Evolutionary conservation across 495 filamentous ascomycete species (phyloP), one percentile per base, ranked within the genome.

Genomic region (Evansstolkia leycettana): DNA sequence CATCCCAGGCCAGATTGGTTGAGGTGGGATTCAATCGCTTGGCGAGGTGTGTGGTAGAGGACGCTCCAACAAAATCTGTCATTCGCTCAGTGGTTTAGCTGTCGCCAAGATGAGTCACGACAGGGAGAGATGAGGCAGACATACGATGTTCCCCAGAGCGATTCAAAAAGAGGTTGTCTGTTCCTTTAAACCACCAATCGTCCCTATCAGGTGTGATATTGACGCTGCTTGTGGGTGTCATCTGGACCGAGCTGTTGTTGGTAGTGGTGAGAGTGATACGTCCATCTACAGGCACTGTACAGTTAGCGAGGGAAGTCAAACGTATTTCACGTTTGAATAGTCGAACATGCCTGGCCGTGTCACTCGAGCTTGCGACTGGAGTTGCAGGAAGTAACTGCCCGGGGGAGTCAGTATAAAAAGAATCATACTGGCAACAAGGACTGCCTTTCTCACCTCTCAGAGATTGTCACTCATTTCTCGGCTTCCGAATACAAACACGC

Each of bases 151-250:
- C 58, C n/a, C 55, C 58, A 2, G 54, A 55, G 25, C 52, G 45
- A 25, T 58, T 54, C 6, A 59, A 18, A 6, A 62, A 45, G n/a
- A 59, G 25, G 20, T 62, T 53, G 14, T 56, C 55, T 0, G 52
- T 49, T n/a, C 54, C 55, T 36, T 58, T 54, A 31, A 54, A 57
- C 58, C 58, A 62, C 55, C 55, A 62, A 40, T 62, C 55, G 25
- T 59, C 58, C 11, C 55, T 44, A 31, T 57, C 57, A n/a, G 41
- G 18, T 5, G 51, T 42, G 1, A 38, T 20, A 17, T 57, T 55
- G 3, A 23, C 20, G 9, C 20, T 9, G 9, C 5, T 23, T 9
- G 10, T 38, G 39, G 35, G 28, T 17, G 10, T 33, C 15, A 12
- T 44, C 37, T 41, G 28, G 13, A 0, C 20, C 4, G 20, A 23